Evolutionary conservation across 176 grass and related monocot genomes (phyloP), one percentile per base, ranked within the genome.

Genomic region (Echinochloa phyllopogon): DNA sequence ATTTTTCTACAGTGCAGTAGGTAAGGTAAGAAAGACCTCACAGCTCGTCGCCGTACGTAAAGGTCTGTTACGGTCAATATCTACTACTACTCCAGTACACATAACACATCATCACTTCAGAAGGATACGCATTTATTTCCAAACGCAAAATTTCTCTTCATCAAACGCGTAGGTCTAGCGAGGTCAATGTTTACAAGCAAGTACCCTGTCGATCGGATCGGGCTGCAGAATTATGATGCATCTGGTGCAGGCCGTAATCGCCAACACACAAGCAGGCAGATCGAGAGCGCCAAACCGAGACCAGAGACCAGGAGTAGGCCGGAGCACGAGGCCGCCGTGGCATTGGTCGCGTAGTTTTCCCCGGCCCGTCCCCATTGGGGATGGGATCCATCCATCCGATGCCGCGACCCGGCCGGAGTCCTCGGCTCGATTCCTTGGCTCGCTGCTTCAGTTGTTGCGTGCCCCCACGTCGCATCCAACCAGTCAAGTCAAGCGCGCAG

Each of bases 401-500:
- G 16, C 56, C 27, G 45, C 72, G 69, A 65, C 45, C 5, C 16
- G 6, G 13, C 5, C 23, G 6, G 13, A 50, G 69, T 74, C 62
- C 7, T 45, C 6, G 23, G 24, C 45, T 51, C n/a, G n/a, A n/a
- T 75, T 14, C 60, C 5, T 53, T 13, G 16, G 18, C n/a, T 58
- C 18, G 38, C 21, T 36, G 74, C 48, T 37, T 14, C 63, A 43
- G 6, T 50, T 72, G 23, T 13, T 72, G 69, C 13, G 23, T 36
- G 0, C 50, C 73, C 50, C 27, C 74, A 47, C 6, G 17, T 20
- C 51, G 49, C 21, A 8, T 5, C 69, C 45, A 2, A 42, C 55
- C 21, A 63, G 68, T 80, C 68, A 86, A 74, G 84, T 80, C 84
- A 86, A 80, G 10, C 17, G 6, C 18, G 29, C 29, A 33, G 29